Conservation (phyloP, 495 filamentous ascomycete genomes). For the Aspergillus campestris region DNA sequence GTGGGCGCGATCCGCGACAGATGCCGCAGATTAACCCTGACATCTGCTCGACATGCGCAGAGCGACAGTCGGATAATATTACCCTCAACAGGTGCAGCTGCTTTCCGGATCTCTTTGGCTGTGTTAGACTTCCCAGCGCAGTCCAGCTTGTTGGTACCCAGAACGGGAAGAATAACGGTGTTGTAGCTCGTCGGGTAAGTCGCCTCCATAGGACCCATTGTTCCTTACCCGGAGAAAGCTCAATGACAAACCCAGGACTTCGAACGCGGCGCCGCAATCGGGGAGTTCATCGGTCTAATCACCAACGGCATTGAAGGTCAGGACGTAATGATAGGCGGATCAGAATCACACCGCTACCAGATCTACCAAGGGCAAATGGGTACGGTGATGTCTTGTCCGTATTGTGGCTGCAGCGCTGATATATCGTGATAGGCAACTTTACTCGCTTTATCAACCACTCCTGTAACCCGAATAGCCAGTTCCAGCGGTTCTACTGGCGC, state of each 20-base stretch:
- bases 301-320: conserved; percentile 17
- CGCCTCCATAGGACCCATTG: not conserved
- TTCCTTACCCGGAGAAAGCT: not conserved
- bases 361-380: conserved; percentile 21
- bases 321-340: conserved; percentile 29
- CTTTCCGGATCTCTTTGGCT: conserved; percentile 14
- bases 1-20: conserved; percentile 6
- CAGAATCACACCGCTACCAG: conserved; percentile 12
- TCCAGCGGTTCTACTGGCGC: conserved; percentile 33
- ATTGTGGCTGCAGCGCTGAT: no score
- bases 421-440: no score
- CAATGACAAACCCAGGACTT: conserved; percentile 5
- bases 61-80: conserved; percentile 12
- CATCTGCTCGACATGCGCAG: conserved; percentile 8
- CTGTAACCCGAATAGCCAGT: conserved; percentile 31
- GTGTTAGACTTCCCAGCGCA: conserved; percentile 3
- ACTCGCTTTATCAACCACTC: conserved; percentile 37
- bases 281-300: conserved; percentile 16
- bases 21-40: conserved; percentile 7
- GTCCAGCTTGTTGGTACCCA: conserved; percentile 13
- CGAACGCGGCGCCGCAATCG: conserved; percentile 16
- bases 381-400: no score
- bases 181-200: conserved; percentile 13
- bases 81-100: conserved; percentile 12
- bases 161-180: conserved; percentile 17